Percentiles rank a stretch among this genome's conserved stretches.
phyloP scores from a whole-genome alignment of 2,329 filamentous ascomycete species.

The Fusarium tupiense region DNA sequence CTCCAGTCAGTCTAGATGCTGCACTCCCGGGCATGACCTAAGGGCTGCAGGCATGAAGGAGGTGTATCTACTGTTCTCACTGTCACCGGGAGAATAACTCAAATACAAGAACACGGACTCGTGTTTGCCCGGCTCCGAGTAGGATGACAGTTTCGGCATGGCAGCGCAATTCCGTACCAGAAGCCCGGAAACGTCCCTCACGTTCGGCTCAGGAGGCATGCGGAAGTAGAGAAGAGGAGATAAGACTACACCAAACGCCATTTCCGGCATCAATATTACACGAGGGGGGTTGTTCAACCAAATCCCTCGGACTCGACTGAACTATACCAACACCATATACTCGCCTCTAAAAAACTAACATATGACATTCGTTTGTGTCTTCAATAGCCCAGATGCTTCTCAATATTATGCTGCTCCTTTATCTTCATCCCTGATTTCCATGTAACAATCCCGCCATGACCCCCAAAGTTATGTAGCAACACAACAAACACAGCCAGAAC shows the following conservation, averaged over 20 bases:
- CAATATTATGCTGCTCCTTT: constrained; percentile 24
- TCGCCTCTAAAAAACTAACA: constrained; percentile 20
- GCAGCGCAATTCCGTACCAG: neutral
- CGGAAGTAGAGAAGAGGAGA: constrained; percentile 8
- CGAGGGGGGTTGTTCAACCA: constrained; percentile 4
- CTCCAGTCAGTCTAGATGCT: neutral
- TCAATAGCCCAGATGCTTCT: constrained; percentile 30
- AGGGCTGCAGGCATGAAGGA: neutral
- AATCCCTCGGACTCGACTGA: constrained; percentile 19
- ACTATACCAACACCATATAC: neutral
- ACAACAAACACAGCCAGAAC: neutral
- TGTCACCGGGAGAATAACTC: neutral
- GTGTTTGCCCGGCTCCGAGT: neutral
- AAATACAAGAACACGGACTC: neutral
- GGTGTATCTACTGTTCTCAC: neutral
- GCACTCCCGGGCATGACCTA: neutral
- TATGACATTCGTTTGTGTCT: constrained; percentile 27
- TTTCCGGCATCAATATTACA: constrained; percentile 39
- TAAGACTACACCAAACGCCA: constrained; percentile 38
- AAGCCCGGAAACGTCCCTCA: neutral
- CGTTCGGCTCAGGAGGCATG: neutral
- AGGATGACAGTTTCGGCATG: neutral
- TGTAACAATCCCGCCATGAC: constrained; percentile 25
- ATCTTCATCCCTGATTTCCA: constrained; percentile 8
- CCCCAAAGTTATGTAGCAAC: constrained; percentile 24